Conservation (phyloP, 345 rosid species). For the Salix dunnii region DNA sequence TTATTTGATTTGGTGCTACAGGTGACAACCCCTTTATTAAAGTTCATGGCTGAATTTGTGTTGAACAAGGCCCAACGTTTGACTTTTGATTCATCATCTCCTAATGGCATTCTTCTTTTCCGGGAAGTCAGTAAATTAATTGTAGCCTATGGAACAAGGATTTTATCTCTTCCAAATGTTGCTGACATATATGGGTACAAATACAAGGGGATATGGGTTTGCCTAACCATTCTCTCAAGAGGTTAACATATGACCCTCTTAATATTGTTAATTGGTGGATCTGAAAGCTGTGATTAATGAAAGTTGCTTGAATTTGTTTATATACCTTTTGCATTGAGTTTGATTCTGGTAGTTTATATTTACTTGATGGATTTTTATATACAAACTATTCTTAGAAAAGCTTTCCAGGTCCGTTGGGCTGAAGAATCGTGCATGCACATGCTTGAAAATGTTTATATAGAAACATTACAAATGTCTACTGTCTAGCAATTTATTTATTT, state of each 20-base stretch:
- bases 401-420: not conserved
- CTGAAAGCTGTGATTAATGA: not conserved
- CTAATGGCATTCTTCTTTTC: slow-evolving; percentile 98
- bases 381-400: not conserved
- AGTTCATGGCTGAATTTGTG: slow-evolving; percentile 98
- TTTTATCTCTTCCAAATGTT: slow-evolving; percentile 85
- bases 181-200: slow-evolving; percentile 92
- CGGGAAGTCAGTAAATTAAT: slow-evolving; percentile 98
- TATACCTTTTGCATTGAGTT: not conserved
- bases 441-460: not conserved
- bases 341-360: not conserved
- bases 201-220: slow-evolving; percentile 98
- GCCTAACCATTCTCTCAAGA: slow-evolving; percentile 81
- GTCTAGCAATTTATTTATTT: not conserved
- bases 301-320: slow-evolving; percentile 6
- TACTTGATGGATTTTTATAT: not conserved
- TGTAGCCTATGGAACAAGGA: slow-evolving; percentile 94
- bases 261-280: not conserved
- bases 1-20: slow-evolving; percentile 39
- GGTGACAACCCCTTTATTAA: slow-evolving; percentile 92
- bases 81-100: slow-evolving; percentile 95
- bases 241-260: slow-evolving; percentile 45
- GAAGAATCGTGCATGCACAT: not conserved
- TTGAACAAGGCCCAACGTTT: slow-evolving; percentile 92
- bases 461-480: not conserved